A percentile compares a stretch with the other conserved stretches of the same genome.
phyloP scores from a whole-genome alignment of 352 stramenopile genomes.

The Globisporangium solare region DNA sequence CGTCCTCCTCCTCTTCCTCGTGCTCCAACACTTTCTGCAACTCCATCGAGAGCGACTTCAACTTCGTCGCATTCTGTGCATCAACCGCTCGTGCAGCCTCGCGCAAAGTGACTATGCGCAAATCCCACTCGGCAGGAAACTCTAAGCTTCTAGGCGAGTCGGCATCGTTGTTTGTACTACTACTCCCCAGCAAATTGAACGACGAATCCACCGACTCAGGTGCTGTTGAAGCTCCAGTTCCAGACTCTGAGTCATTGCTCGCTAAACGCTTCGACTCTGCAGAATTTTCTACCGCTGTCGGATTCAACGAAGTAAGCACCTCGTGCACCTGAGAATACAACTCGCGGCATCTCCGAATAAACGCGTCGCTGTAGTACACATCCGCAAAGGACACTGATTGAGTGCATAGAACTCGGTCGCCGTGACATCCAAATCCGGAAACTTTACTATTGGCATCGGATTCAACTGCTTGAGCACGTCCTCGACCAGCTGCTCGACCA shows the following conservation, averaged over 20 bases:
- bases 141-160: background rate
- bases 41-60: conserved; percentile 20
- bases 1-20: conserved; percentile 25
- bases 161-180: background rate
- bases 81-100: conserved; percentile 25
- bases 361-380: conserved; percentile 30
- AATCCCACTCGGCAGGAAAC: conserved; percentile 26
- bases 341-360: conserved; percentile 18
- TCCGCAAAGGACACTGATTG: conserved; percentile 21
- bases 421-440: conserved; percentile 28
- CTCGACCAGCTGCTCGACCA: conserved; percentile 52
- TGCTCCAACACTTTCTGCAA: conserved; percentile 20
- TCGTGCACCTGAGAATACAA: conserved; percentile 24
- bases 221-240: background rate
- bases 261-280: too few species aligned
- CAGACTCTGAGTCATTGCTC: too few species aligned
- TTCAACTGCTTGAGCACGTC: conserved; percentile 41
- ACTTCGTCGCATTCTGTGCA: conserved; percentile 12
- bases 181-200: too few species aligned
- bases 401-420: conserved; percentile 7
- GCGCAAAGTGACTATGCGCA: conserved; percentile 24
- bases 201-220: background rate
- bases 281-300: background rate
- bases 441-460: conserved; percentile 20
- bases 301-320: conserved; percentile 7